phyloP scores from a whole-genome alignment of 2,329 filamentous ascomycete genomes.

The Microcyclospora tardicrescens region DNA sequence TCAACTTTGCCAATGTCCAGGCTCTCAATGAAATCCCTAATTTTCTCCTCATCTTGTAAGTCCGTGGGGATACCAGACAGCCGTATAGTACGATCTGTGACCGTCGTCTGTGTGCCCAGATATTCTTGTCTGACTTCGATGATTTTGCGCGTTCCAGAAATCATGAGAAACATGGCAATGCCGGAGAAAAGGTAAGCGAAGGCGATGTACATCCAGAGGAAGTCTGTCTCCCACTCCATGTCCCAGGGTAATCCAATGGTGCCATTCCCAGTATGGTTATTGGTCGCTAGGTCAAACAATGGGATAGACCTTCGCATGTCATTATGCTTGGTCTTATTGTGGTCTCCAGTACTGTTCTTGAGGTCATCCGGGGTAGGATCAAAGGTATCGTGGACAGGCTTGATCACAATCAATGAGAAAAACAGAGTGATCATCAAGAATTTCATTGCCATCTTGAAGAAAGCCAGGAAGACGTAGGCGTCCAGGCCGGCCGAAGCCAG shows the following conservation, averaged over 20 bases:
- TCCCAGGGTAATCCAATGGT: conserved; percentile 2
- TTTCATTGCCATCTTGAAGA: conserved; percentile 89
- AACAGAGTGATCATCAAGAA: conserved; percentile 69
- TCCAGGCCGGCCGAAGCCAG: conserved; percentile 83
- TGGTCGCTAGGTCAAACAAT: conserved; percentile 1
- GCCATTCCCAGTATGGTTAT: conserved; percentile 1
- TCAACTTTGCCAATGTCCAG: conserved; percentile 84
- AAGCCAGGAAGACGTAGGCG: conserved; percentile 87
- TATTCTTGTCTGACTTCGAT: conserved; percentile 82
- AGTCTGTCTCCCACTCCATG: conserved; percentile 35
- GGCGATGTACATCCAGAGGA: conserved; percentile 85
- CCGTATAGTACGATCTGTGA: conserved; percentile 87
- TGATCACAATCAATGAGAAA: conserved; percentile 67
- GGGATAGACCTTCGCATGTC: conserved; percentile 6
- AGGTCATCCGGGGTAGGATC: conserved; percentile 35
- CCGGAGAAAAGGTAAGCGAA: conserved; percentile 89
- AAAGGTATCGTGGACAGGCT: conserved; percentile 62
- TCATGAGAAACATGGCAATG: conserved; percentile 69
- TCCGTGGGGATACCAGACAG: conserved; percentile 76
- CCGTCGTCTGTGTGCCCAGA: conserved; percentile 82
- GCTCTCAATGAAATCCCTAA: conserved; percentile 77
- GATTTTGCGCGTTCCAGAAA: conserved; percentile 70
- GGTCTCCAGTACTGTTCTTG: conserved; percentile 8
- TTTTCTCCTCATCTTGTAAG: conserved; percentile 65
- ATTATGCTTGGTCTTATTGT: conserved; percentile 11